Evolutionary conservation across 768 basidiomycete species (phyloP).

Genomic region (Boletus eberwhitei): DNA sequence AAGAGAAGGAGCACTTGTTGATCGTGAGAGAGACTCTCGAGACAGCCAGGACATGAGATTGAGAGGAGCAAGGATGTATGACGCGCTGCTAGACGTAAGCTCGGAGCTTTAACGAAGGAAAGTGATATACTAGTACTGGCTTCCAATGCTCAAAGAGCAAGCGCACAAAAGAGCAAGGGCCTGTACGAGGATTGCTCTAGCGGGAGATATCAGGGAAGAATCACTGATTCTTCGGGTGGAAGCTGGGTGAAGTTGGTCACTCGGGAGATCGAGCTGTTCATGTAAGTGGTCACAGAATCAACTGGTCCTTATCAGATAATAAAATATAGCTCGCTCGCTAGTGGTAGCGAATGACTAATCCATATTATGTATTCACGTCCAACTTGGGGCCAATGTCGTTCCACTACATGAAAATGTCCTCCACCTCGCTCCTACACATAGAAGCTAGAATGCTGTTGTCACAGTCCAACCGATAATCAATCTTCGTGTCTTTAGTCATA

Average conservation of each 20-base stretch:
- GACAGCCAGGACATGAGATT: conserved; percentile 72
- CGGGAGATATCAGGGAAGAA: conserved; percentile 15
- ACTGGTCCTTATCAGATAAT: conserved; percentile 27
- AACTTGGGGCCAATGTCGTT: not conserved
- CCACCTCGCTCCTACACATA: conserved; percentile 24
- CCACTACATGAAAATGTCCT: not conserved
- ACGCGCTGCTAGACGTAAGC: conserved; percentile 43
- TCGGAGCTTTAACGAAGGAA: not conserved
- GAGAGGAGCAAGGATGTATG: conserved; percentile 73
- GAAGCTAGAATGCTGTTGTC: conserved; percentile 32
- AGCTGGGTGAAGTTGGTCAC: not conserved
- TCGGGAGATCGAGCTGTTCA: conserved; percentile 1
- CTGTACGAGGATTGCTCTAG: conserved; percentile 49
- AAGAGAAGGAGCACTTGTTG: conserved; percentile 49
- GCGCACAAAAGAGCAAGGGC: conserved; percentile 64
- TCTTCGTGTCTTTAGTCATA: conserved; percentile 28
- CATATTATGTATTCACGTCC: conserved; percentile 2
- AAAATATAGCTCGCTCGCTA: conserved; percentile 5
- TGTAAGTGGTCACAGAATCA: not conserved
- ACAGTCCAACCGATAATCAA: conserved; percentile 19
- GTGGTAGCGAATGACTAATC: conserved; percentile 16
- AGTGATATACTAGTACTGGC: conserved; percentile 64
- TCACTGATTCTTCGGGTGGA: not conserved
- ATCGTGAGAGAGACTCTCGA: conserved; percentile 41
- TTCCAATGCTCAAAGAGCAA: conserved; percentile 71